Conservation (phyloP, 257 asterid species). For the Cruciata laevipes region DNA sequence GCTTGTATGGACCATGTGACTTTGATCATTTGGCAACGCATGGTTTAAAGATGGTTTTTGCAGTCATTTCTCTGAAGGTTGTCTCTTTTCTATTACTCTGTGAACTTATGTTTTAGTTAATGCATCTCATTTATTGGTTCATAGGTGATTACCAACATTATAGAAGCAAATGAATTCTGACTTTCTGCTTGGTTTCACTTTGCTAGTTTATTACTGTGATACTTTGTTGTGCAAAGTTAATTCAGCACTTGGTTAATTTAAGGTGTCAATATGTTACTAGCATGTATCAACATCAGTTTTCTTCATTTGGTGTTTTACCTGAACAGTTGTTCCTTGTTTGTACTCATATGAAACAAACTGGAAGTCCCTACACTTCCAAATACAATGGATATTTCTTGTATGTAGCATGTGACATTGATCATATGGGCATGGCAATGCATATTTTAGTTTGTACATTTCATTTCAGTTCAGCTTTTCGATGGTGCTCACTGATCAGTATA, state of each 20-base stretch:
- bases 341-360: too few relatives aligned
- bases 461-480: too few relatives aligned
- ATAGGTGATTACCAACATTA: not conserved
- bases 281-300: not conserved
- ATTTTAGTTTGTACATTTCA: not conserved
- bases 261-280: not conserved
- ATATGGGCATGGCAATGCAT: not conserved
- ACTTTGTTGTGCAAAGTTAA: too few relatives aligned
- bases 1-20: not conserved
- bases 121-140: not conserved
- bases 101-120: not conserved
- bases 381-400: not conserved
- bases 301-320: not conserved
- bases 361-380: too few relatives aligned
- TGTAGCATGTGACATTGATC: too few relatives aligned
- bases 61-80: not conserved
- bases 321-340: too few relatives aligned
- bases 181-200: not conserved
- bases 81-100: not conserved
- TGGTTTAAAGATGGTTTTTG: not conserved
- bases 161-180: not conserved
- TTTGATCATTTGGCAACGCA: not conserved
- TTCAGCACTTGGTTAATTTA: too few relatives aligned
- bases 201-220: not conserved
- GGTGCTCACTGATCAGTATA: too few relatives aligned